These are phyloP conservation scores for Mortierella sp. DNA, from an alignment of 371 early-diverging fungal species.

Conservation along the genomic window DNA sequence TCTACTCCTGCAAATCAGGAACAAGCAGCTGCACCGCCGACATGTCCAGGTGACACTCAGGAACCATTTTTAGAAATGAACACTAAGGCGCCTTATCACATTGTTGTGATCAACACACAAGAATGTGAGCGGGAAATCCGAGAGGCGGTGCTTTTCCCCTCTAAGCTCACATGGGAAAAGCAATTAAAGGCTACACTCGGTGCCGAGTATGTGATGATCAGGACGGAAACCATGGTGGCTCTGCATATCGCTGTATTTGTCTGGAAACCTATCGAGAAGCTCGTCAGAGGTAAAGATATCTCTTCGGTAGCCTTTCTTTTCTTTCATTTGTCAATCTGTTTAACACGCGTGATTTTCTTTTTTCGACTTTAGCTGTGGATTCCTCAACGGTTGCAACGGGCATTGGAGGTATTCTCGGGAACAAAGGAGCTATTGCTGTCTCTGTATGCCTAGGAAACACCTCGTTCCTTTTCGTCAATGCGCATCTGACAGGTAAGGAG, in stretches of 20 bases:
- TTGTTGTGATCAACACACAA: slow-evolving; percentile 79
- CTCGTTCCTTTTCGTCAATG: slow-evolving; percentile 76
- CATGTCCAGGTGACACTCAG: slow-evolving; percentile 11
- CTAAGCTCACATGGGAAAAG: slow-evolving; percentile 71
- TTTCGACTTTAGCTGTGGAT: slow-evolving; percentile 32
- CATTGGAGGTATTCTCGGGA: slow-evolving; percentile 74
- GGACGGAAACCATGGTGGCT: slow-evolving; percentile 72
- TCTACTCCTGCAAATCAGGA: not conserved
- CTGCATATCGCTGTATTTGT: slow-evolving; percentile 79
- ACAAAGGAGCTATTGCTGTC: slow-evolving; percentile 85
- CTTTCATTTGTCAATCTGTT: not conserved
- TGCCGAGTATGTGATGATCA: slow-evolving; percentile 62
- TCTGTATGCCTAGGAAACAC: slow-evolving; percentile 66
- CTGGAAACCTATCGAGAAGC: slow-evolving; percentile 61
- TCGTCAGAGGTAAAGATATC: slow-evolving; percentile 54
- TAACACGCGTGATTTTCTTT: not conserved
- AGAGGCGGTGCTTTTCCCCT: slow-evolving; percentile 68
- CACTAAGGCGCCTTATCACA: slow-evolving; percentile 63
- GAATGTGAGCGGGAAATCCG: slow-evolving; percentile 77
- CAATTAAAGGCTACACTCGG: slow-evolving; percentile 60
- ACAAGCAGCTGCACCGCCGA: not conserved
- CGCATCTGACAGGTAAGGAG: slow-evolving; percentile 75
- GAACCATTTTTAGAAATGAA: slow-evolving; percentile 52
- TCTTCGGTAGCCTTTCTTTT: slow-evolving; percentile 1
- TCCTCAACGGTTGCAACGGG: slow-evolving; percentile 63